A percentile compares a stretch with the other conserved stretches of the same genome.
Evolutionary conservation across 768 basidiomycete species (phyloP).

Genomic region (Sutorius australiensis): DNA sequence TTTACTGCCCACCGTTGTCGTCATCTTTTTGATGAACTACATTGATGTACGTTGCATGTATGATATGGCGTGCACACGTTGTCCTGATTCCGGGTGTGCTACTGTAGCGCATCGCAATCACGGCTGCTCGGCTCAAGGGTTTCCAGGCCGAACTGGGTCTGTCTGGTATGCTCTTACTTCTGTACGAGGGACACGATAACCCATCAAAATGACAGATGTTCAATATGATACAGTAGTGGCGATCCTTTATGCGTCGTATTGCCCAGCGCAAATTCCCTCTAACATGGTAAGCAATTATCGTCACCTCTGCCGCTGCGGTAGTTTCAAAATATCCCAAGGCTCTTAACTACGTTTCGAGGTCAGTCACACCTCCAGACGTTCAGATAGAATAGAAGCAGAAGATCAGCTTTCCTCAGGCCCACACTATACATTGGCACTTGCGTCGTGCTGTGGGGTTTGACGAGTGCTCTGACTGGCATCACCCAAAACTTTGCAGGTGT

Average conservation of each 20-base stretch:
- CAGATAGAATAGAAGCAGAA: no score
- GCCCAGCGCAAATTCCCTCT: not conserved
- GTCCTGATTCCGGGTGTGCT: no score
- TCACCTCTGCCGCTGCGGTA: no score
- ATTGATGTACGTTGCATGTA: not conserved
- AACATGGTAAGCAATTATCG: not conserved
- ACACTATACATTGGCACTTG: not conserved
- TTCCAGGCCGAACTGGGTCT: not conserved
- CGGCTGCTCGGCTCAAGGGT: not conserved
- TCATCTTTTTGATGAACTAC: not conserved
- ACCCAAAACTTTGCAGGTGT: conserved; percentile 49
- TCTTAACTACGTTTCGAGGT: not conserved
- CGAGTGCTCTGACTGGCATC: not conserved
- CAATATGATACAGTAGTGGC: no score
- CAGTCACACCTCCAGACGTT: no score
- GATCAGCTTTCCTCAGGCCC: no score
- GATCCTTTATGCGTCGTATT: not conserved
- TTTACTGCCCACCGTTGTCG: not conserved
- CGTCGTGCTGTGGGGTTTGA: not conserved
- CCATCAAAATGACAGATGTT: no score
- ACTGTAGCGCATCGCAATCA: not conserved
- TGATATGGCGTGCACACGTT: not conserved
- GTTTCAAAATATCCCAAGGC: no score
- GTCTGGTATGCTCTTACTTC: not conserved
- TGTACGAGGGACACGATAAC: no score